A percentile compares a stretch with the other conserved stretches of the same genome.
phyloP scores from a whole-genome alignment of 2,329 filamentous ascomycete species.

The Ophiostoma fasciatum region DNA sequence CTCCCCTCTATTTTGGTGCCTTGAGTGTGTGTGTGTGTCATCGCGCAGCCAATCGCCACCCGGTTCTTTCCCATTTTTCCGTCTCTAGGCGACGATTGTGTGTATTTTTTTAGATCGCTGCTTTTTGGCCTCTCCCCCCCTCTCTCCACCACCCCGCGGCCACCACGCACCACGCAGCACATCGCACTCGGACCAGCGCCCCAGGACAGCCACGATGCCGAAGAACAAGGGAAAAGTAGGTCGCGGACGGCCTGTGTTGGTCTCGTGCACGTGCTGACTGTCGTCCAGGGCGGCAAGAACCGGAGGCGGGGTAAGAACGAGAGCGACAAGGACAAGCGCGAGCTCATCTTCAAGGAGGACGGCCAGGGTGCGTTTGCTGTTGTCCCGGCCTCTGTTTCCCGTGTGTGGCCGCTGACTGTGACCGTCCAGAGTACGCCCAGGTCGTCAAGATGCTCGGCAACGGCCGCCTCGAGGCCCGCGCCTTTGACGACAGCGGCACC shows the following conservation, averaged over 20 bases:
- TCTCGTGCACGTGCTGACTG: not conserved
- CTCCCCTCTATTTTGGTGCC: constrained; percentile 9
- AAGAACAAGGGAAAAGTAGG: constrained; percentile 98
- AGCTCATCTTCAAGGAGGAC: constrained; percentile 97
- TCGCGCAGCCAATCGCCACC: constrained; percentile 5
- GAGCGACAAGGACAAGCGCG: constrained; percentile 98
- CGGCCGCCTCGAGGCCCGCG: constrained; percentile 65
- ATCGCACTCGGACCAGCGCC: not conserved
- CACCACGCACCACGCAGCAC: not conserved
- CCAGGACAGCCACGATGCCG: constrained; percentile 49
- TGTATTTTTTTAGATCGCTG: constrained; percentile 1
- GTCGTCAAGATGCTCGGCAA: constrained; percentile 48
- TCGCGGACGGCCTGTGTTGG: not conserved
- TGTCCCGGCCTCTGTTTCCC: not conserved
- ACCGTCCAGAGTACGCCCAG: constrained; percentile 42
- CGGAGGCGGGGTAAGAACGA: constrained; percentile 97
- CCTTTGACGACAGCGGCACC: constrained; percentile 86
- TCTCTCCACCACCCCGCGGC: too few species aligned
- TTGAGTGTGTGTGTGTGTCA: constrained; percentile 5
- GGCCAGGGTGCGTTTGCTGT: constrained; percentile 44
- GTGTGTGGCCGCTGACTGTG: constrained; percentile 5
- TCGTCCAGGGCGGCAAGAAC: constrained; percentile 69
- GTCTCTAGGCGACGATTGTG: too few species aligned
- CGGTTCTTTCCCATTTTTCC: constrained; percentile 3
- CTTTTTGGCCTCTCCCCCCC: constrained; percentile 1